Evolutionary conservation across 768 basidiomycete species (phyloP).

Genomic region (Kwoniella bestiolae): DNA sequence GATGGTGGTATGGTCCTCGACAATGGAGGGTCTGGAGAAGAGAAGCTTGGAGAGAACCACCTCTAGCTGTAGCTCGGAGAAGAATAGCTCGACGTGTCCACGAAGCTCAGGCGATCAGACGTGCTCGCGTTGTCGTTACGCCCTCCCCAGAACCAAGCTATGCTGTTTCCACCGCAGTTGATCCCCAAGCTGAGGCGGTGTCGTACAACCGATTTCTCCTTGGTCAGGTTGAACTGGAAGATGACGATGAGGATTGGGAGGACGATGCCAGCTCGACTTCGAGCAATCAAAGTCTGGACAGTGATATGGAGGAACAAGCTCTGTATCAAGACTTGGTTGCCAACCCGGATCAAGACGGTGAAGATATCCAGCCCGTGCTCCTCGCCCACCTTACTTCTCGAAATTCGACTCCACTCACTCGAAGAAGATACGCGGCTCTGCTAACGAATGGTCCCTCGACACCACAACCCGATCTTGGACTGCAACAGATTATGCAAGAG

Average conservation of each 20-base stretch:
- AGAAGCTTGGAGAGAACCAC: conserved; percentile 40
- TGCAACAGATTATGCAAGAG: conserved; percentile 25
- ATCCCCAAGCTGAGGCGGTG: neutral
- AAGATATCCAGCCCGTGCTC: conserved; percentile 46
- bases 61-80: conserved; percentile 12
- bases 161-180: conserved; percentile 19
- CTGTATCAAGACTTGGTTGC: conserved; percentile 38
- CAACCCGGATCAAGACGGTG: conserved; percentile 12
- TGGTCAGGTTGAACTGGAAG: conserved; percentile 42
- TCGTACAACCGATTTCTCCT: conserved; percentile 36
- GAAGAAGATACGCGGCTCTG: conserved; percentile 43
- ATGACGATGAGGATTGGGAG: conserved; percentile 47
- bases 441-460: conserved; percentile 25
- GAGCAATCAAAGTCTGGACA: conserved; percentile 13
- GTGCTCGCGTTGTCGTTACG: neutral
- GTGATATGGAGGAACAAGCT: conserved; percentile 23
- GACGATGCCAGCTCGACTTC: conserved; percentile 32
- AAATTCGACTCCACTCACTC: conserved; percentile 37
- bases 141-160: conserved; percentile 8
- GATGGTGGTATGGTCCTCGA: conserved; percentile 54
- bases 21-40: conserved; percentile 46
- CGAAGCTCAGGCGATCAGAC: conserved; percentile 7
- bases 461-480: conserved; percentile 3
- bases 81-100: conserved; percentile 4
- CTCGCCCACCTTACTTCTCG: conserved; percentile 48